Evolutionary conservation across 2,329 filamentous ascomycete genomes (phyloP), one percentile per base, ranked within the genome.

Genomic region (Septoria petroselini): DNA sequence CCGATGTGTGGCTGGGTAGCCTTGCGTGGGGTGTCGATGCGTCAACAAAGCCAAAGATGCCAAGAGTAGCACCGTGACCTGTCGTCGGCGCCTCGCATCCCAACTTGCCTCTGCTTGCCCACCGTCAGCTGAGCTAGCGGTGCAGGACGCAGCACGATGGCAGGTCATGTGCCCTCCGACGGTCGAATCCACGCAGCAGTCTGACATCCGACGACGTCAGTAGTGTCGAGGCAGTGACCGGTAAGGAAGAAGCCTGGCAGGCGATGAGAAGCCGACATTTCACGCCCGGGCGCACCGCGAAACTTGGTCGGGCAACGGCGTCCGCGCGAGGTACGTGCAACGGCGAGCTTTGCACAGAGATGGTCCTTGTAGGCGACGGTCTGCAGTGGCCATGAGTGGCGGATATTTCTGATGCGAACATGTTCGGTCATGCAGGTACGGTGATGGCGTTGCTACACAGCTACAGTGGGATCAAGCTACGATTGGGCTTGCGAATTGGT

Each of bases 1-100:
- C 18, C 19, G 14, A 19, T 15, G 33, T 14, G 25, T 37, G 33
- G 43, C 43, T 46, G 43, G 43, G 43, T n/a, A n/a, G n/a, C n/a
- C n/a, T n/a, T n/a, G 25, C 29, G 43, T 46, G 23, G 23, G 23
- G 23, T 27, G 25, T 45, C 42, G 31, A 45, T 35, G 31, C 42
- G 23, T 38, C 31, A 27, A 37, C 31, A 30, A 46, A 46, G 33
- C 33, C 31, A 18, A 38, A 44, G 25, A 23, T 21, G 43, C 43
- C 43, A 46, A 46, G 33, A 38, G 21, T 15, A 17, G 17, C 15
- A 12, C n/a, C 4, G 2, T 27, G 30, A 18, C 41, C 41, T 35
- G 30, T 44, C 42, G 31, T 29, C 23, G 37, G 42, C 42, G 31
- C 42, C 42, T 37, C 42, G 29, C n/a, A 42, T 25, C 40, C n/a